Conservation (phyloP, 2,329 filamentous ascomycete genomes). For the Aspergillus aculeatus region DNA sequence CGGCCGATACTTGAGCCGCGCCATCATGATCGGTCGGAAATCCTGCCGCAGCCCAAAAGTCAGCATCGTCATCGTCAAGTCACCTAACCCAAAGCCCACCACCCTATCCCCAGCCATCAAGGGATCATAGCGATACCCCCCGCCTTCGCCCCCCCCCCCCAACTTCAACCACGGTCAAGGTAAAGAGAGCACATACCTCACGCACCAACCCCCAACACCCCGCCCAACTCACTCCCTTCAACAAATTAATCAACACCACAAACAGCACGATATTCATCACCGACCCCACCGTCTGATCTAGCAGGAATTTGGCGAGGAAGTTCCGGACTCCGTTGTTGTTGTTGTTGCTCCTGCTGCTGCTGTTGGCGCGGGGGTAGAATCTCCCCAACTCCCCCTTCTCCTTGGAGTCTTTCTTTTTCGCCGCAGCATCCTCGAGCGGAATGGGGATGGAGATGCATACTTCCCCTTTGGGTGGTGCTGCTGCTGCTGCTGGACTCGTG, state of each 20-base stretch:
- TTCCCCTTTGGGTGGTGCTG: neutral
- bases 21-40: conserved; percentile 63
- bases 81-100: neutral
- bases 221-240: conserved; percentile 33
- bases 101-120: neutral
- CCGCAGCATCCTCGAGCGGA: too few species aligned
- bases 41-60: conserved; percentile 42
- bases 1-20: conserved; percentile 73
- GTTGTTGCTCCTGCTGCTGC: neutral
- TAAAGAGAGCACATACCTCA: conserved; percentile 27
- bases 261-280: conserved; percentile 59
- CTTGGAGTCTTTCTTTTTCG: too few species aligned
- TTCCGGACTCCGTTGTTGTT: conserved; percentile 39
- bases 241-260: conserved; percentile 53
- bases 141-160: neutral
- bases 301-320: conserved; percentile 54
- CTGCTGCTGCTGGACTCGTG: too few species aligned
- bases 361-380: neutral
- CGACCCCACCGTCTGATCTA: conserved; percentile 59
- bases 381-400: too few species aligned
- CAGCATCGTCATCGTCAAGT: neutral
- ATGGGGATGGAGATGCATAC: neutral
- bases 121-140: too few species aligned
- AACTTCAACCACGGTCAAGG: neutral
- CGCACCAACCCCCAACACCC: conserved; percentile 31